A percentile compares a stretch with the other conserved stretches of the same genome.
Evolutionary conservation across 345 rosid genomes (phyloP).

Genomic region (Mangifera indica): DNA sequence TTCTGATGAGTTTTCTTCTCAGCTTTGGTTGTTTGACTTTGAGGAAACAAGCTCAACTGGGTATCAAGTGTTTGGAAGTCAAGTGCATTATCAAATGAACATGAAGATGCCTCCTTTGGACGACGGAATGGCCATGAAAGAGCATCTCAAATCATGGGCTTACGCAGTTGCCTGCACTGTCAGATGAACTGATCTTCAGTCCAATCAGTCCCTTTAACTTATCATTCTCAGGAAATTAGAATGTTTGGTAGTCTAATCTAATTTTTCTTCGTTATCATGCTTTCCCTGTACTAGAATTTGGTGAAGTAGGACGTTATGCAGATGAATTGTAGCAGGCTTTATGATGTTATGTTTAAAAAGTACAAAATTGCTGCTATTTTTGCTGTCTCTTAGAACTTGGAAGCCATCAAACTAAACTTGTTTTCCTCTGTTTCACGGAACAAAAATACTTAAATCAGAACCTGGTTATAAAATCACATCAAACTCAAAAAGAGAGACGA

Average conservation of each 20-base stretch:
- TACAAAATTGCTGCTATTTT: neutral
- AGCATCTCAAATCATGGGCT: slow-evolving; percentile 64
- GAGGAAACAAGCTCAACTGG: neutral
- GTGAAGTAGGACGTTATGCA: neutral
- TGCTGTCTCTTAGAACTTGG: neutral
- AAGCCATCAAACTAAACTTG: neutral
- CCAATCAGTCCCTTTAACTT: neutral
- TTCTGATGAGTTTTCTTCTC: slow-evolving; percentile 4
- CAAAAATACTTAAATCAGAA: too few species aligned
- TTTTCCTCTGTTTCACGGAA: too few species aligned
- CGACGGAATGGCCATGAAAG: slow-evolving; percentile 60
- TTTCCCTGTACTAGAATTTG: neutral
- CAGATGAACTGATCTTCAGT: slow-evolving; percentile 19
- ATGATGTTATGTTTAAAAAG: too few species aligned
- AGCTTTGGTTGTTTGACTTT: neutral
- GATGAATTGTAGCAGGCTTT: neutral
- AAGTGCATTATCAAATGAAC: neutral
- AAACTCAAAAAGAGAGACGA: neutral
- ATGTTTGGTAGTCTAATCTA: neutral
- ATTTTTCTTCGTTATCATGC: neutral
- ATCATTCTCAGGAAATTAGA: neutral
- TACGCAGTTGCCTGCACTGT: slow-evolving; percentile 54
- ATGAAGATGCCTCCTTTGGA: slow-evolving; percentile 48
- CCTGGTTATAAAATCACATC: neutral
- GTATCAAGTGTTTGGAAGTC: slow-evolving; percentile 1